A percentile compares a stretch with the other conserved stretches of the same genome.
These are phyloP conservation scores for Pterulicium gracile DNA, from an alignment of 1,284 basidiomycete species.

Conservation along the genomic window DNA sequence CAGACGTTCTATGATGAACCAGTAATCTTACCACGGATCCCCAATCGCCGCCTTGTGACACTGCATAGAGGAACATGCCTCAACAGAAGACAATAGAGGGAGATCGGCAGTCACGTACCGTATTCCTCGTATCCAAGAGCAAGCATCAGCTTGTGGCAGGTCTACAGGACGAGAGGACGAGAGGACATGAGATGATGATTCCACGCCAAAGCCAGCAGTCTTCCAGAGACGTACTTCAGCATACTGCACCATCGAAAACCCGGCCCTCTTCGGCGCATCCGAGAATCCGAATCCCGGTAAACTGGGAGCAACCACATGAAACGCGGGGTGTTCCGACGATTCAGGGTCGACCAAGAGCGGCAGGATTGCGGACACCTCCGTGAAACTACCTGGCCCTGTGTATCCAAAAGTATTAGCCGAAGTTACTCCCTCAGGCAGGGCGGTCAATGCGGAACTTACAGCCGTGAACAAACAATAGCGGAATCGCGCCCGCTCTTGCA, in stretches of 20 bases:
- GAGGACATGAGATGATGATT: background rate
- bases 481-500: slow-evolving; percentile 24
- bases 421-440: background rate
- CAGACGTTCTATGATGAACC: slow-evolving; percentile 11
- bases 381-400: slow-evolving; percentile 50
- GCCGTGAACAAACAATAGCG: slow-evolving; percentile 36
- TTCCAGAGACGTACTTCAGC: slow-evolving; percentile 33
- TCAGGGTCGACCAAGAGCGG: slow-evolving; percentile 33
- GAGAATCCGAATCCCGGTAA: slow-evolving; percentile 50
- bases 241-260: slow-evolving; percentile 22
- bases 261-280: slow-evolving; percentile 25
- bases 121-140: slow-evolving; percentile 41
- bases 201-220: slow-evolving; percentile 1
- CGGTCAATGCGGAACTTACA: slow-evolving; percentile 21
- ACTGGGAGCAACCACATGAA: slow-evolving; percentile 45
- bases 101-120: slow-evolving; percentile 20
- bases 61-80: slow-evolving; percentile 16
- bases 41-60: slow-evolving; percentile 48
- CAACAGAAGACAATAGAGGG: background rate
- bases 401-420: background rate
- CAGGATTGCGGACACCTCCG: slow-evolving; percentile 42
- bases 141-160: slow-evolving; percentile 43
- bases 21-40: slow-evolving; percentile 25
- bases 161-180: slow-evolving; percentile 10
- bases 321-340: slow-evolving; percentile 34